A percentile compares a stretch with the other conserved stretches of the same genome.
phyloP scores from a whole-genome alignment of 129 eudicot species.

The Helichrysum umbraculigerum region DNA sequence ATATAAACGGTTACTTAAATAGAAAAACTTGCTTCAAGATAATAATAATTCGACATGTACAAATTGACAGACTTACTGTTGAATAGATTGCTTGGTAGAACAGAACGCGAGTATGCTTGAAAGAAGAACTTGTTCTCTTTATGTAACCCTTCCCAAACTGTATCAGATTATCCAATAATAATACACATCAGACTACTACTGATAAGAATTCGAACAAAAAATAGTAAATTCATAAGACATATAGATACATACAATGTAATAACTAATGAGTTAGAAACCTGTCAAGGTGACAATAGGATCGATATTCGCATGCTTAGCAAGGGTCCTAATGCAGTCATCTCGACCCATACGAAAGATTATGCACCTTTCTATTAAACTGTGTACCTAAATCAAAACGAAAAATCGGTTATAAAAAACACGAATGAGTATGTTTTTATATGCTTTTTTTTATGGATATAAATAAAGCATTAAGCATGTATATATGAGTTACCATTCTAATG shows the following conservation, averaged over 20 bases:
- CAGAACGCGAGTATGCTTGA: conserved; percentile 32
- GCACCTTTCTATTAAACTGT: conserved; percentile 39
- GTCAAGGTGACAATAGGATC: conserved; percentile 31
- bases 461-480: not conserved
- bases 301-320: conserved; percentile 34
- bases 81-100: conserved; percentile 13
- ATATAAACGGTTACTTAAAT: no score
- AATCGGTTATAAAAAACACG: not conserved
- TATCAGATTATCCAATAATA: not conserved
- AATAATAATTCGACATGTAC: not conserved
- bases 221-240: not conserved
- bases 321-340: conserved; percentile 36
- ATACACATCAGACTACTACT: not conserved
- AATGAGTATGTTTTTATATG: not conserved
- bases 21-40: not conserved
- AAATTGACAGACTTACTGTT: conserved; percentile 5
- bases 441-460: not conserved
- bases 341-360: conserved; percentile 35
- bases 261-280: conserved; percentile 15
- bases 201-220: not conserved
- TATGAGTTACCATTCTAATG: conserved; percentile 33
- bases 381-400: conserved; percentile 13
- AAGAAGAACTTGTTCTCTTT: conserved; percentile 38
- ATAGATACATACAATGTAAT: not conserved
- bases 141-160: conserved; percentile 35